Evolutionary conservation across 2,329 filamentous ascomycete species (phyloP).

Genomic region (Alternaria alternata): DNA sequence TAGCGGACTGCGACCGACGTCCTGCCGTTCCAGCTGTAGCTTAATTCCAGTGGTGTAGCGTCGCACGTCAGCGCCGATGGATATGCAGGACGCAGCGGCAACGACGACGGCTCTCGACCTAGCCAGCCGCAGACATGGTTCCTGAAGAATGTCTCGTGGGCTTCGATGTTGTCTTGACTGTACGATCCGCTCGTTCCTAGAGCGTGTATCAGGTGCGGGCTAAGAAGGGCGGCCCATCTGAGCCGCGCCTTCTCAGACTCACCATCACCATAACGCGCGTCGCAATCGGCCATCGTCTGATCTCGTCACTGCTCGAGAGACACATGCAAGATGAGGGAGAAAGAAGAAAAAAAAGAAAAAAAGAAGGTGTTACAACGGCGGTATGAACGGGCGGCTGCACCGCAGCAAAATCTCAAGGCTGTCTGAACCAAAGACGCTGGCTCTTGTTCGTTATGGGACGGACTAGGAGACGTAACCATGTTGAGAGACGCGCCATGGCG

Average conservation of each 20-base stretch:
- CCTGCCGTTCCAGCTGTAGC: conserved; percentile 4
- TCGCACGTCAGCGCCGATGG: background rate
- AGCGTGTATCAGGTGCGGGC: background rate
- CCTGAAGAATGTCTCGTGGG: background rate
- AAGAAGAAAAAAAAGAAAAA: too few species aligned
- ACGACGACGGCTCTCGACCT: background rate
- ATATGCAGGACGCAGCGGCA: background rate
- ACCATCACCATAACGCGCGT: background rate
- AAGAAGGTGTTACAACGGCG: background rate
- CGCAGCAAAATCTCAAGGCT: too few species aligned
- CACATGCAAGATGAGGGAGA: too few species aligned
- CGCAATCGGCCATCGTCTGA: too few species aligned
- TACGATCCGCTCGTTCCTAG: background rate
- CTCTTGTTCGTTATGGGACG: too few species aligned
- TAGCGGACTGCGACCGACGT: background rate
- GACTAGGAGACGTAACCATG: background rate
- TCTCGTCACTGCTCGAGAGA: too few species aligned
- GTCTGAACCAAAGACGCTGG: too few species aligned
- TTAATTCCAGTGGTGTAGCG: background rate
- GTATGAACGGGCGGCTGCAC: background rate
- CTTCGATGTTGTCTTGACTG: background rate
- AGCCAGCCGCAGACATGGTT: background rate
- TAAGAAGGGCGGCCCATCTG: background rate
- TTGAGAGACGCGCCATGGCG: background rate
- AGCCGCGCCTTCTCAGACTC: background rate